Base-by-base conservation (phyloP, 2,329 filamentous ascomycete genomes). In the Periconia digitata region DNA sequence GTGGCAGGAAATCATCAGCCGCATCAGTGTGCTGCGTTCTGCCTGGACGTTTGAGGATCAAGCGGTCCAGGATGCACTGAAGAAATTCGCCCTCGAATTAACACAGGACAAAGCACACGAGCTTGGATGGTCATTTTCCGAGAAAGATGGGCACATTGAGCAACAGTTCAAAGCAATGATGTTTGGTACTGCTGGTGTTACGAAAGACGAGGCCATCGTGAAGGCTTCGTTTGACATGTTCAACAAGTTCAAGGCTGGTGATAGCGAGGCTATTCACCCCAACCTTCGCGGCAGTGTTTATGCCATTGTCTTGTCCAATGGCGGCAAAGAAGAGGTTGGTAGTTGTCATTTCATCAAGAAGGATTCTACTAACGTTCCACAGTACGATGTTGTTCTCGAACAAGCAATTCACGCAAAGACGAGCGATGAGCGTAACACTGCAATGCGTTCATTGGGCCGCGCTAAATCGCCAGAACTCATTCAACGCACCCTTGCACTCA, bases 81-180 rank as follows among this genome's bases (percentile, higher is more conserved):
- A 92, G 74, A 80, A 83, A 13, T 96, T 96, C 79, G 86, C 95
- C 69, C 82, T 86, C 54, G 83, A 89, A 10, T 80, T 97, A 18
- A 82, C 89, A 50, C 86, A 85, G 64, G 78, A 82, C 59, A 92
- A 91, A 72, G 87, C 92, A 0, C 92, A 96, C 70, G 83, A 91
- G 66, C 75, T 95, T 38, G 92, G 92, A 50, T 97, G 92, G 92
- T 76, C 83, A 13, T 96, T 97, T 73, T 86, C 84, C 22, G 87
- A 92, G 21, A 81, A 80, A 3, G 92, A 97, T 62, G 90, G 88
- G 42, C 92, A 96, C 67, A 86, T 96, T 58, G 81, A 92, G 70
- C 91, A 96, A 72, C 92, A 96, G 70, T 95, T 96, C 81, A 97
- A 97, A 79, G 85, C 85, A 13, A 82, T 96, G 67, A 82, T 96